phyloP scores from a whole-genome alignment of 805 yeast genomes.

The Myxozyma neotropica region DNA sequence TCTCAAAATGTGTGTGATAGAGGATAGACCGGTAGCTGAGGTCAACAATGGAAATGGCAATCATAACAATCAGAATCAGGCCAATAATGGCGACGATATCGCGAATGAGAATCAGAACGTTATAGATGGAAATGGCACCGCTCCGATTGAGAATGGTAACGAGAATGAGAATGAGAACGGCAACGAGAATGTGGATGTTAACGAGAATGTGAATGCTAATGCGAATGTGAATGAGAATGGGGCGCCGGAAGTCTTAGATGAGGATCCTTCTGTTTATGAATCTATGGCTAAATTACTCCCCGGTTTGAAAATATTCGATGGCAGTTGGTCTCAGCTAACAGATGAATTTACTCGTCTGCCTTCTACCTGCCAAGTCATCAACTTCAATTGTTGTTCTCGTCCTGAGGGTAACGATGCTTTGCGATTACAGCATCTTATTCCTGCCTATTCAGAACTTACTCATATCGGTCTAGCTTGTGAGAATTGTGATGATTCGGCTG shows the following conservation, averaged over 20 bases:
- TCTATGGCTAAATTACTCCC: background rate
- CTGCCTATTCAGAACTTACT: background rate
- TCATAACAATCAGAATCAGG: background rate
- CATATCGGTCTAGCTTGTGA: conserved; percentile 7
- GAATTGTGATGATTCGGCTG: background rate
- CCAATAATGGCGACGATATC: background rate
- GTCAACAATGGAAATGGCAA: background rate
- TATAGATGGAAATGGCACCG: too few relatives aligned
- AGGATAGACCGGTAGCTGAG: background rate
- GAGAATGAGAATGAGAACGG: background rate
- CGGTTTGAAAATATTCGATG: background rate
- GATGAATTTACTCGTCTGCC: background rate
- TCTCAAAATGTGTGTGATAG: background rate
- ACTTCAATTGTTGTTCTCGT: conserved; percentile 1
- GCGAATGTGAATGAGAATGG: background rate
- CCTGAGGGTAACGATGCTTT: background rate
- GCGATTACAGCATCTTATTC: background rate
- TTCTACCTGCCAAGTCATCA: background rate
- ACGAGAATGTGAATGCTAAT: background rate
- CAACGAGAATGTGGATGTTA: background rate
- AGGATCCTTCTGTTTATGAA: background rate
- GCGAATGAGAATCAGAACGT: background rate
- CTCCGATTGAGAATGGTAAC: too few relatives aligned
- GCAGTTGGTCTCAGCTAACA: background rate
- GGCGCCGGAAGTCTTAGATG: background rate